Conservation (phyloP, 371 early-diverging fungal genomes). For the Catenaria anguillulae region DNA sequence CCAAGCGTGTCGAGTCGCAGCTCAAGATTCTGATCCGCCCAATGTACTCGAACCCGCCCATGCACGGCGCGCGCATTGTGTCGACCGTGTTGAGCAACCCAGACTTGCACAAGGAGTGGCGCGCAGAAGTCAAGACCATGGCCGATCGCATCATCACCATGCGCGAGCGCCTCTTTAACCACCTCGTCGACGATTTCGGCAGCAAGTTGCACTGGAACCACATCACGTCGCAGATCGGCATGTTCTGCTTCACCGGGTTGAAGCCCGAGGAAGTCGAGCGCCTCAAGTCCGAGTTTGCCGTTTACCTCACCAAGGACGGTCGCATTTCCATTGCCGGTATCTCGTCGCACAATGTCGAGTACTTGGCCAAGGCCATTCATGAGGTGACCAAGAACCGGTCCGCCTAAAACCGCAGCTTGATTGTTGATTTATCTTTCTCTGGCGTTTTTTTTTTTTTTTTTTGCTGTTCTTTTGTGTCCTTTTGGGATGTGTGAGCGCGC, state of each 20-base stretch:
- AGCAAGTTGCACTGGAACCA: constrained; percentile 77
- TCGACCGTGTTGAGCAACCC: constrained; percentile 64
- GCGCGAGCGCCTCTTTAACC: constrained; percentile 58
- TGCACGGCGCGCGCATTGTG: constrained; percentile 88
- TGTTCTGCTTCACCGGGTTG: constrained; percentile 97
- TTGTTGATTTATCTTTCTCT: too few species aligned
- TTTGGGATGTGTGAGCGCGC: too few species aligned
- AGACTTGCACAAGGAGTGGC: constrained; percentile 71
- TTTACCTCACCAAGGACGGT: constrained; percentile 91
- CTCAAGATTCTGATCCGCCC: constrained; percentile 90
- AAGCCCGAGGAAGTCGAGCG: constrained; percentile 77
- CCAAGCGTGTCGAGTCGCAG: constrained; percentile 76
- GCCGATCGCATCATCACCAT: constrained; percentile 93
- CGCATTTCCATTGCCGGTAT: constrained; percentile 96
- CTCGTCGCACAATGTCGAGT: constrained; percentile 78
- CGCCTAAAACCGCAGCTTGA: too few species aligned
- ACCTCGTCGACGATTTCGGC: constrained; percentile 68
- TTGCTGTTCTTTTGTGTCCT: too few species aligned
- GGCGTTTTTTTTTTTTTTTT: too few species aligned
- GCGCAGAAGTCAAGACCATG: constrained; percentile 34
- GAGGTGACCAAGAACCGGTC: constrained; percentile 58
- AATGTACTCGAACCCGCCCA: constrained; percentile 95
- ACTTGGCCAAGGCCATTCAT: constrained; percentile 90
- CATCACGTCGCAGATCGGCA: constrained; percentile 95
- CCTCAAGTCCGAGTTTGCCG: constrained; percentile 69